Evolutionary conservation across 768 basidiomycete genomes (phyloP).

Genomic region (Rhodosporidiobolus odoratus): DNA sequence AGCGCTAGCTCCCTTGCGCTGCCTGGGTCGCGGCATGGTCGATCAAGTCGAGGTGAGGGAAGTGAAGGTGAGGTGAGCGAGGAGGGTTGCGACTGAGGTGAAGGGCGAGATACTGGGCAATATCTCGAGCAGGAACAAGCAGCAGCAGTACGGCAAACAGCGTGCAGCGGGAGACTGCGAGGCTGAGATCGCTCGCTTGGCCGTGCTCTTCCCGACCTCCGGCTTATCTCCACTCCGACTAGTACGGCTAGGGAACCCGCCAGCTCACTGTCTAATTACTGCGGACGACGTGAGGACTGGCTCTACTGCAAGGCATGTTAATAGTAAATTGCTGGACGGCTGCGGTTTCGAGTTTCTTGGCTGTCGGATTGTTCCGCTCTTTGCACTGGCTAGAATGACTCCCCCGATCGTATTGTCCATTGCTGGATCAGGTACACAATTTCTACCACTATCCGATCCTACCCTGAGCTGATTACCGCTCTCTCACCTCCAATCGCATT

Average conservation of each 20-base stretch:
- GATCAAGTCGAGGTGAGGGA: background rate
- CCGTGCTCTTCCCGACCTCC: too few relatives aligned
- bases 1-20: slow-evolving; percentile 31
- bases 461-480: background rate
- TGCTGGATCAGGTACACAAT: slow-evolving; percentile 27
- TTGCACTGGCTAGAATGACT: background rate
- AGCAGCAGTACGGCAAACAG: too few relatives aligned
- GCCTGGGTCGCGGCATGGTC: slow-evolving; percentile 34
- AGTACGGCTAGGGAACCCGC: too few relatives aligned
- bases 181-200: too few relatives aligned
- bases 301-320: too few relatives aligned
- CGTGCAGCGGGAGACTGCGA: too few relatives aligned
- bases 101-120: background rate
- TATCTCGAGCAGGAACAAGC: background rate
- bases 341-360: too few relatives aligned
- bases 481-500: background rate
- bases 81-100: background rate
- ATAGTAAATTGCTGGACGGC: too few relatives aligned
- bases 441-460: background rate
- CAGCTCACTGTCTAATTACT: too few relatives aligned
- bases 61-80: background rate
- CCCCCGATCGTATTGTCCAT: slow-evolving; percentile 28
- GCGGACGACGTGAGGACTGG: too few relatives aligned
- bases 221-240: too few relatives aligned
- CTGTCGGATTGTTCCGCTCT: background rate